phyloP scores from a whole-genome alignment of 352 stramenopile genomes.

The Phytophthora macrochlamydospora region DNA sequence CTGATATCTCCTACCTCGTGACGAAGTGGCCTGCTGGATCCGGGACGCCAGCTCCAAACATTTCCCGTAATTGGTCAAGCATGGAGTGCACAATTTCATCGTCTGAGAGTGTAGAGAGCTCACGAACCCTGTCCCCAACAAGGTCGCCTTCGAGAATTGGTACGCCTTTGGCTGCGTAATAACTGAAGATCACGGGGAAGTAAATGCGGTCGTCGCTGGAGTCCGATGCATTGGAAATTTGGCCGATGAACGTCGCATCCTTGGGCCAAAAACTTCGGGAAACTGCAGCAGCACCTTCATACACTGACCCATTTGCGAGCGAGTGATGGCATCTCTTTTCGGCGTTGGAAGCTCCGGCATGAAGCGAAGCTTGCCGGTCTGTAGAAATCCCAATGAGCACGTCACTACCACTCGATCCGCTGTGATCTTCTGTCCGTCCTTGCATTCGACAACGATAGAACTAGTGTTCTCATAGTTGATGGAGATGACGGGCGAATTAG shows the following conservation, averaged over 20 bases:
- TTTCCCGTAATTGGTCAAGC: constrained; percentile 44
- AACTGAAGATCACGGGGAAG: constrained; percentile 68
- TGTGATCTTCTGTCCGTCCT: constrained; percentile 21
- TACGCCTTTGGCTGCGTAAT: constrained; percentile 44
- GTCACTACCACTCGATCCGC: constrained; percentile 58
- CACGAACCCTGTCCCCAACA: constrained; percentile 39
- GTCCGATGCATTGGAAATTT: constrained; percentile 20
- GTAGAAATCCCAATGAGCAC: constrained; percentile 54
- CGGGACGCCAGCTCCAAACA: constrained; percentile 41
- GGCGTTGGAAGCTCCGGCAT: constrained; percentile 39
- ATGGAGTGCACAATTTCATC: constrained; percentile 42
- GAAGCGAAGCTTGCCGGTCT: constrained; percentile 45
- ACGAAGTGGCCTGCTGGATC: constrained; percentile 44
- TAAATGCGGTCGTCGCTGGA: constrained; percentile 23
- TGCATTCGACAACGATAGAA: constrained; percentile 37
- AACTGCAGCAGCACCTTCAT: constrained; percentile 81
- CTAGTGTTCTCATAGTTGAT: constrained; percentile 30
- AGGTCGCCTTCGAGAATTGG: constrained; percentile 62
- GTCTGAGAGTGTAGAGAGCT: constrained; percentile 45
- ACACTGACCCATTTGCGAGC: constrained; percentile 64
- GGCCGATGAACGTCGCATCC: constrained; percentile 44
- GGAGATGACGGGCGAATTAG: constrained; percentile 15
- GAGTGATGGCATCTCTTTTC: constrained; percentile 47
- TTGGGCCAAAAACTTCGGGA: constrained; percentile 58
- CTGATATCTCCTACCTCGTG: constrained; percentile 32